Base-by-base conservation (phyloP, 495 filamentous ascomycete genomes). In the Xylaria intraflava region DNA sequence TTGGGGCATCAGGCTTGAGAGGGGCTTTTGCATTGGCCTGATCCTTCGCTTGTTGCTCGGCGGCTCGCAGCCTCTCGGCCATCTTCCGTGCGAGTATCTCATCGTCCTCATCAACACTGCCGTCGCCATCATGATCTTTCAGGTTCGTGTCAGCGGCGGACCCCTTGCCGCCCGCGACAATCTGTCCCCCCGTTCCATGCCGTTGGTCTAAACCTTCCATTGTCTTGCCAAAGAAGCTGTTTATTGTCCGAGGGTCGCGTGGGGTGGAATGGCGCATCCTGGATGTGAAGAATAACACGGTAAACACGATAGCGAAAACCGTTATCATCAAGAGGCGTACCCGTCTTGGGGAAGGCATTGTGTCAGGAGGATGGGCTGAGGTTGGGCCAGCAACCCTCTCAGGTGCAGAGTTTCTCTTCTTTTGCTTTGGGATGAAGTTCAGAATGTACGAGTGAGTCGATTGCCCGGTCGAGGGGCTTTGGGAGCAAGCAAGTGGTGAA, bases 271-370 rank as follows among this genome's bases (percentile, higher is more conserved):
- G 64, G 52, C 70, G 69, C 49, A 65, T 55, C 30, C 67, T 67
- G 9, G 71, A 72, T 59, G 82, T 82, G 59, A 83, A 78, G 67
- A 88, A 88, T 40, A 88, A 72, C 19, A 81, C 71, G 51, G 78
- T 69, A 49, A 86, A 68, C 35, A 87, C 62, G 41, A 75, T 67
- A 51, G 78, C 72, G 51, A 88, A 59, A 46, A 83, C 68, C 27
- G 79, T 65, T 64, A 87, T 71, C 46, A 74, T 72, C 24, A 86
- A 65, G 33, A 82, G 66, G 49, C 81, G 82, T 38, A 88, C 54
- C 49, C 87, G 82, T 52, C 89, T 79, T 60, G 77, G 77, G 1
- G 87, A 88, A 61, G 83, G 81, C 88, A 94, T 91, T 39, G 42
- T 74, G 36, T 16, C 19, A 14, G 12, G 36, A 27, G 16, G 3